Evolutionary conservation across 129 eudicot species (phyloP), one percentile per base, ranked within the genome.

Genomic region (Chrysanthemum seticuspe): DNA sequence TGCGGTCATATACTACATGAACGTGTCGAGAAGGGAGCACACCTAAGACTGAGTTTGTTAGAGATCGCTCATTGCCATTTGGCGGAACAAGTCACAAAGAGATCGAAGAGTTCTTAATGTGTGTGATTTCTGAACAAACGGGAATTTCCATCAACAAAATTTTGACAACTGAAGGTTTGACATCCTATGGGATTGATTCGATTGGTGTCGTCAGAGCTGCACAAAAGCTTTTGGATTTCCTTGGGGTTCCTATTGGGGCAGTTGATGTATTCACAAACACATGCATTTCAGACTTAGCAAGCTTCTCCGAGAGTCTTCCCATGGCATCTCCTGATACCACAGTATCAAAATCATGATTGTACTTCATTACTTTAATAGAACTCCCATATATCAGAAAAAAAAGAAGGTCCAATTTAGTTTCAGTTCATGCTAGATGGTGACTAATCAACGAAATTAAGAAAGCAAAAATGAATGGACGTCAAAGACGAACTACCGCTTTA

Each of bases 191-290:
- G 54, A 83, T 90, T 18, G 97, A 90, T 74, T 90, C 97, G 13
- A 90, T 90, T 62, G 97, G 97, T 13, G 97, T 90, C 36, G 97
- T 90, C 13, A 78, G 97, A 77, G 97, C 97, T 79, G 89, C 97
- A 56, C 95, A 87, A 55, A 90, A 87, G 81, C 97, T 90, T 67
- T 90, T 95, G 0, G 91, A 83, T 87, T 90, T 87, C 51, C 89
- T 90, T 0, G 91, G 97, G 16, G 95, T 83, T 16, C 97, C 87
- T 8, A 85, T 90, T 36, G 97, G 95, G 18, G 97, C 97, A 48
- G 87, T 90, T 53, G 97, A 90, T 62, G 89, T 90, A 54, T 90
- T 90, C 74, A 87, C 95, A 6, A 89, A 95, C 48, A 87, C 91
- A 25, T 83, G 91, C 82, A 90, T 90, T 49, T 79, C 82, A n/a